These are phyloP conservation scores for Amylocarpus encephaloides DNA, from an alignment of 2,329 filamentous ascomycete genomes.

Conservation along the genomic window DNA sequence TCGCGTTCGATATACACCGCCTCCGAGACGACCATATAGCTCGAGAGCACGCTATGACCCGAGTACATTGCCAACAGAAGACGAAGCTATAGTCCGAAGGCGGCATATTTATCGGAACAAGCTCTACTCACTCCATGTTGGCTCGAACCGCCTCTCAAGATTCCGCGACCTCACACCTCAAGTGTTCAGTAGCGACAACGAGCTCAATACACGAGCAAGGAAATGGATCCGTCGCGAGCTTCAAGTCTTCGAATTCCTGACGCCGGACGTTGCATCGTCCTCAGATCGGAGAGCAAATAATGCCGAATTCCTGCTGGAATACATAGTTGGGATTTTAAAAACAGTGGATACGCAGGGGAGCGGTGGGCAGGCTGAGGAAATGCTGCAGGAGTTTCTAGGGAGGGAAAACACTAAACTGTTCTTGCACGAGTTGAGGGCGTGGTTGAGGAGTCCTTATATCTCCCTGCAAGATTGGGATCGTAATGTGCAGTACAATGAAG, in stretches of 20 bases:
- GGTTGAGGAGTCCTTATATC: constrained; percentile 72
- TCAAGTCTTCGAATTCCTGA: constrained; percentile 72
- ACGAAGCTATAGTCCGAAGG: constrained; percentile 43
- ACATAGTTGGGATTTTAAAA: constrained; percentile 76
- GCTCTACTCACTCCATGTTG: constrained; percentile 75
- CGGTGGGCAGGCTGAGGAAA: constrained; percentile 69
- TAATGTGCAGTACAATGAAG: constrained; percentile 28
- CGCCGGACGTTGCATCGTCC: constrained; percentile 23
- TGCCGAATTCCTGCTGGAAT: constrained; percentile 79
- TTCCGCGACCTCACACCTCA: constrained; percentile 68
- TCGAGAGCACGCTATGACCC: constrained; percentile 10
- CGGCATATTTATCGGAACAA: constrained; percentile 66
- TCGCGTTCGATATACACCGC: constrained; percentile 9
- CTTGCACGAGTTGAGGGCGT: constrained; percentile 77
- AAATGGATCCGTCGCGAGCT: constrained; percentile 81
- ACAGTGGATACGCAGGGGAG: constrained; percentile 76
- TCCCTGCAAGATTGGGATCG: constrained; percentile 71
- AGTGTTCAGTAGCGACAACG: constrained; percentile 55
- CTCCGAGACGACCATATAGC: constrained; percentile 14
- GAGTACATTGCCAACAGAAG: constrained; percentile 11
- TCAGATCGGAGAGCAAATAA: constrained; percentile 52
- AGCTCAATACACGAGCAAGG: constrained; percentile 68
- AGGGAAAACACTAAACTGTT: constrained; percentile 67
- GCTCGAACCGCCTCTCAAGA: constrained; percentile 69
- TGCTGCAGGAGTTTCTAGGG: constrained; percentile 74